Percentiles rank a stretch among this genome's conserved stretches.
phyloP scores from a whole-genome alignment of 495 filamentous ascomycete species.

The Lepraria neglecta region DNA sequence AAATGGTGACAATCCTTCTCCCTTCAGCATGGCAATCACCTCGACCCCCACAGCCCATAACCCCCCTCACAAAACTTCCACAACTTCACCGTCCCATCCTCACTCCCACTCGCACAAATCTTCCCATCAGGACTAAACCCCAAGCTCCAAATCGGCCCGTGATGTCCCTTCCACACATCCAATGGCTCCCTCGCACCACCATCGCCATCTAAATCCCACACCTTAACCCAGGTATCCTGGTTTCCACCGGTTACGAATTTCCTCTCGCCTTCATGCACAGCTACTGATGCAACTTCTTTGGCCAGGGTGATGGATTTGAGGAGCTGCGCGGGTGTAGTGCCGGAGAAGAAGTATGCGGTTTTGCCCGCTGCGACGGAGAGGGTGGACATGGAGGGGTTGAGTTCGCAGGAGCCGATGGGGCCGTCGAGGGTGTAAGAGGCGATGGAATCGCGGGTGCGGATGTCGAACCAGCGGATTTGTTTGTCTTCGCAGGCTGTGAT shows the following conservation, averaged over 20 bases:
- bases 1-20: not conserved
- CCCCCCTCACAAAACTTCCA: slow-evolving; percentile 66
- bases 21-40: not conserved
- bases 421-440: slow-evolving; percentile 68
- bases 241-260: slow-evolving; percentile 83
- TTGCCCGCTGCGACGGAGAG: slow-evolving; percentile 68
- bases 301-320: slow-evolving; percentile 69
- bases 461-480: slow-evolving; percentile 89
- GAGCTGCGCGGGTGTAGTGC: slow-evolving; percentile 57
- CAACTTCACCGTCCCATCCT: slow-evolving; percentile 96
- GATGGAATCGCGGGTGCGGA: slow-evolving; percentile 64
- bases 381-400: slow-evolving; percentile 52
- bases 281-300: slow-evolving; percentile 84
- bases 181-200: slow-evolving; percentile 50
- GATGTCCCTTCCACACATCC: slow-evolving; percentile 93
- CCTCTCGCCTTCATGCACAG: slow-evolving; percentile 70
- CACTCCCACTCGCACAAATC: slow-evolving; percentile 90
- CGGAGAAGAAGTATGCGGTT: slow-evolving; percentile 86
- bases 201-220: slow-evolving; percentile 78
- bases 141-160: slow-evolving; percentile 93
- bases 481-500: slow-evolving; percentile 88
- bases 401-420: slow-evolving; percentile 83
- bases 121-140: slow-evolving; percentile 92
- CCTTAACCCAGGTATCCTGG: slow-evolving; percentile 84
- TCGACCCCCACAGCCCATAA: slow-evolving; percentile 61